Evolutionary conservation across 208 protist species (phyloP), one percentile per base, ranked within the genome.

Genomic region (Trypanosoma caninum): DNA sequence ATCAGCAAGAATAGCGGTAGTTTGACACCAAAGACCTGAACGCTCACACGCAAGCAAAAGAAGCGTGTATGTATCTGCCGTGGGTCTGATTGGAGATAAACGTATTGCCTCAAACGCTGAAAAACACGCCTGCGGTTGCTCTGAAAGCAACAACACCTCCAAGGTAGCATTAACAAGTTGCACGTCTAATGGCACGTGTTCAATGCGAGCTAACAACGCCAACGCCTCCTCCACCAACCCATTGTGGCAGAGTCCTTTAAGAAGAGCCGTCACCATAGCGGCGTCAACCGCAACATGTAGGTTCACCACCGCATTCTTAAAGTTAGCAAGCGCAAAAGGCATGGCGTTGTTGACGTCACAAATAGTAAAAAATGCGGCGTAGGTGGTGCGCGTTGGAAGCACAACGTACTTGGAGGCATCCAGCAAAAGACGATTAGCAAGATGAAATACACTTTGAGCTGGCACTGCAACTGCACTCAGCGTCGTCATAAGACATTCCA

Each of bases 141-240:
- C 22, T 1, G 87, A 92, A 16, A 92, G 72, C 41, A 91, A 45
- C 16, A 96, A 71, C 1, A 84, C 81, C 65, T 96, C 89, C 28
- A 96, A 58, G 6, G 80, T 78, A 7, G 82, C 84, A 46, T 96
- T 93, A 35, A 96, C 53, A 4, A 96, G 58, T 23, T 80, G 75
- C 13, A 77, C 79, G 22, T 86, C 79, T 41, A 94, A 48, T 8
- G 80, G 74, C n/a, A 96, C 74, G 41, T 84, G 72, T 54, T 87
- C 52, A 31, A 89, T 37, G 13, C 80, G 76, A 5, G 68, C 72
- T 18, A 96, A 65, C 44, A 96, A 47, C 34, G 76, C 64, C 11
- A 96, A 46, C 14, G 89, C 86, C 69, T 96, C 86, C 60, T 93
- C 84, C 27, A 85, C 68, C 27, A 89, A 83, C 10, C 86, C 87